Evolutionary conservation across 164 flowering plant species (phyloP).

Genomic region (Dillenia suffruticosa): DNA sequence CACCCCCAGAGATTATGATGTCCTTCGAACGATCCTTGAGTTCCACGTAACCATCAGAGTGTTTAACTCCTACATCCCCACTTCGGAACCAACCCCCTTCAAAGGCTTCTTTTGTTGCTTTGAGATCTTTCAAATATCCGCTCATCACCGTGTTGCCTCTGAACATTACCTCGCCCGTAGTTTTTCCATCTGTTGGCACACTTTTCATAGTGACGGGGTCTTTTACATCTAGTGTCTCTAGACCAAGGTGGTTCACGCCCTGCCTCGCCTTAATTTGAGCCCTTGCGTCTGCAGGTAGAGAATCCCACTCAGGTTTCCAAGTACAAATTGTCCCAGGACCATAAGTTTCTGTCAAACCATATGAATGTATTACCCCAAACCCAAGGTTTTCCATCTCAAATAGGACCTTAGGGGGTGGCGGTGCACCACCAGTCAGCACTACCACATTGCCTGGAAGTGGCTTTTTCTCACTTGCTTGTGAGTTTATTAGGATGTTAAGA

Average conservation of each 20-base stretch:
- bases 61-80: constrained; percentile 53
- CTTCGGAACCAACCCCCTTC: constrained; percentile 61
- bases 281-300: constrained; percentile 15
- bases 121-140: constrained; percentile 49
- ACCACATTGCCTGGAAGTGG: constrained; percentile 33
- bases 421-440: constrained; percentile 49
- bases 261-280: constrained; percentile 23
- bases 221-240: constrained; percentile 61
- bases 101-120: constrained; percentile 46
- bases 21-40: constrained; percentile 61
- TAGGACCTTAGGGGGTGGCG: constrained; percentile 31
- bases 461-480: constrained; percentile 18
- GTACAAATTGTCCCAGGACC: constrained; percentile 46
- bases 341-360: constrained; percentile 78
- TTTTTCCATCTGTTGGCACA: constrained; percentile 52
- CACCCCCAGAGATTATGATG: constrained; percentile 33
- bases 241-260: constrained; percentile 29
- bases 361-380: constrained; percentile 35
- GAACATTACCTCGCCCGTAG: constrained; percentile 76
- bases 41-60: constrained; percentile 44
- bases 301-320: constrained; percentile 41
- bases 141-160: constrained; percentile 66
- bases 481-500: constrained; percentile 49
- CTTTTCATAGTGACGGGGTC: constrained; percentile 54
- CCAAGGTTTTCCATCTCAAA: constrained; percentile 44